Conservation (phyloP, 1,284 basidiomycete genomes). For the Phellopilus nigrolimitatus region DNA sequence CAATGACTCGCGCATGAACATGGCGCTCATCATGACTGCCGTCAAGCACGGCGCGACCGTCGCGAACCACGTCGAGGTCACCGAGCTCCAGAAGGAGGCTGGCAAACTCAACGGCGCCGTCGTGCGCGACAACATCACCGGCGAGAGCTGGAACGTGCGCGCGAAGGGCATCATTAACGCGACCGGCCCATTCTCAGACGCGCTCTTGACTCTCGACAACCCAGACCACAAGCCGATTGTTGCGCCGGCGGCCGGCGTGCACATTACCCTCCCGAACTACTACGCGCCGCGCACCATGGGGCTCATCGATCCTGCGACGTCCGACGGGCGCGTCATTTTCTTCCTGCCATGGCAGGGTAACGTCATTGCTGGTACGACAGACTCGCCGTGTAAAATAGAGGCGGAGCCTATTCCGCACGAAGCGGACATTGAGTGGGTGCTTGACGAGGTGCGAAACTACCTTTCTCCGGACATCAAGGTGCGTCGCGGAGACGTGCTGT, state of each 20-base stretch:
- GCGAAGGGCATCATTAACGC: conserved; percentile 95
- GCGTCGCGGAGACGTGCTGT: conserved; percentile 92
- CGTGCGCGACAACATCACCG: conserved; percentile 81
- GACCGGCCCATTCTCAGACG: conserved; percentile 92
- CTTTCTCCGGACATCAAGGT: conserved; percentile 92
- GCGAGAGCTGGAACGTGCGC: conserved; percentile 77
- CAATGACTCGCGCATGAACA: conserved; percentile 98
- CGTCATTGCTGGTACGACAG: conserved; percentile 96
- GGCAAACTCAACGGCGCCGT: conserved; percentile 76
- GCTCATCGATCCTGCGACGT: conserved; percentile 91
- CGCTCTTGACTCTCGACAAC: conserved; percentile 83
- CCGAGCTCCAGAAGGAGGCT: conserved; percentile 57
- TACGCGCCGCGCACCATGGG: conserved; percentile 96
- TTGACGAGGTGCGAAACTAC: conserved; percentile 90
- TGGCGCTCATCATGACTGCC: conserved; percentile 90
- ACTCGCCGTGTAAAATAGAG: conserved; percentile 75
- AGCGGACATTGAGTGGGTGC: conserved; percentile 95
- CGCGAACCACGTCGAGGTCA: conserved; percentile 90
- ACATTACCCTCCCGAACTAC: conserved; percentile 96
- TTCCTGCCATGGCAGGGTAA: conserved; percentile 99
- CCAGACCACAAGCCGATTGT: conserved; percentile 84
- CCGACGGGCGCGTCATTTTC: conserved; percentile 97
- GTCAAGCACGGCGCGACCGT: conserved; percentile 89
- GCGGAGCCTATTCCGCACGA: conserved; percentile 83
- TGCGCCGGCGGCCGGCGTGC: conserved; percentile 88